A percentile compares a stretch with the other conserved stretches of the same genome.
These are phyloP conservation scores for Pythium brachiatum DNA, from an alignment of 352 stramenopile genomes.

Conservation along the genomic window DNA sequence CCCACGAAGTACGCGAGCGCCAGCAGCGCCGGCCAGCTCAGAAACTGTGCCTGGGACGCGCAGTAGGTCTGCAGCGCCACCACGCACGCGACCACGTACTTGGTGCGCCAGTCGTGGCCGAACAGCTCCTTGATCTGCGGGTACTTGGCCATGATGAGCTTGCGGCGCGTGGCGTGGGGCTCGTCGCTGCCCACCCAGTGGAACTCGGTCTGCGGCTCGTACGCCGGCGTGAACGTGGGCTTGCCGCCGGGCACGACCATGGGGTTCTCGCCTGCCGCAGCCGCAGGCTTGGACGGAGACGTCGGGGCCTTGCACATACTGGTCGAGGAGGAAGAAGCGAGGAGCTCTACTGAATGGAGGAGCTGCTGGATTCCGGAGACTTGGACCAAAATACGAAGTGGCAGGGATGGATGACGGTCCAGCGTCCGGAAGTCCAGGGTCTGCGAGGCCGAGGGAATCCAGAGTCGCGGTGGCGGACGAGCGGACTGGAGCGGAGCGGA, in stretches of 20 bases:
- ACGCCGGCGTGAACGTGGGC: slow-evolving; percentile 45
- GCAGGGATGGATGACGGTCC: background rate
- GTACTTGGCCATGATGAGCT: slow-evolving; percentile 85
- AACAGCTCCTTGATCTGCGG: slow-evolving; percentile 90
- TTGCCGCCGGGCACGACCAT: slow-evolving; percentile 29
- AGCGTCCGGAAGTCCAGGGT: too few relatives aligned
- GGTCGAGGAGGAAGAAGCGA: background rate
- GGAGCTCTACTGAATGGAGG: background rate
- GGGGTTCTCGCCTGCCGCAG: slow-evolving; percentile 36
- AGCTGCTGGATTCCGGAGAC: slow-evolving; percentile 14
- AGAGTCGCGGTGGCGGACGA: background rate
- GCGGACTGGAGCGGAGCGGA: slow-evolving; percentile 4
- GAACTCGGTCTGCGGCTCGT: slow-evolving; percentile 64
- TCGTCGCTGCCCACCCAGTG: slow-evolving; percentile 84
- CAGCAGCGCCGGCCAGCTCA: slow-evolving; percentile 62
- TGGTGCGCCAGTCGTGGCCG: slow-evolving; percentile 78
- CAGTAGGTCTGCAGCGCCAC: slow-evolving; percentile 84
- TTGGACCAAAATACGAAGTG: slow-evolving; percentile 23
- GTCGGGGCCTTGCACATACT: slow-evolving; percentile 34
- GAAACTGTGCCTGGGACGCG: slow-evolving; percentile 60
- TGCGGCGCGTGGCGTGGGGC: slow-evolving; percentile 83
- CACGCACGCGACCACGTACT: slow-evolving; percentile 78
- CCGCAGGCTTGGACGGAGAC: slow-evolving; percentile 34
- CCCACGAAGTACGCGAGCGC: slow-evolving; percentile 84
- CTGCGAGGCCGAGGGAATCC: background rate